These are phyloP conservation scores for Tylopilus sp. DNA, from an alignment of 1,284 basidiomycete species.

Conservation along the genomic window DNA sequence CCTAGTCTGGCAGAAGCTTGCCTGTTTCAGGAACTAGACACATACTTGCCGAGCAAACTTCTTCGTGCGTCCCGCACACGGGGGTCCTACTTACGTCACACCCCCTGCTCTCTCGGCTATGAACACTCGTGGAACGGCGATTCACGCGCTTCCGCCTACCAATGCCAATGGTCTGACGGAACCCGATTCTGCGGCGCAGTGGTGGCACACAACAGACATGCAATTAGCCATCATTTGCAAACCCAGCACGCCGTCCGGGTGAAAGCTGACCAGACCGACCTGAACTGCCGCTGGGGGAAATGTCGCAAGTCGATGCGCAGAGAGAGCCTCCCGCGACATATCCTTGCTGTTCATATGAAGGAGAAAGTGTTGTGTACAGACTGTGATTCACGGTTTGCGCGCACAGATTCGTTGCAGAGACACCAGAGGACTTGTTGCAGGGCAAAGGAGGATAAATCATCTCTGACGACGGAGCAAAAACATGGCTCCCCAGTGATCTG, in stretches of 20 bases:
- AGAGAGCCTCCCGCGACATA: slow-evolving; percentile 38
- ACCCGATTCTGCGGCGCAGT: not conserved
- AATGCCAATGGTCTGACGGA: slow-evolving; percentile 25
- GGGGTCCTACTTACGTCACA: not conserved
- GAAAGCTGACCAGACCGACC: slow-evolving; percentile 11
- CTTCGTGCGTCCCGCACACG: not conserved
- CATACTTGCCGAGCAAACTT: not conserved
- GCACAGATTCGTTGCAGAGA: slow-evolving; percentile 36
- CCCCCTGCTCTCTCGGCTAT: slow-evolving; percentile 16
- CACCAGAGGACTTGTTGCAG: slow-evolving; percentile 33
- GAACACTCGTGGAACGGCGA: not conserved
- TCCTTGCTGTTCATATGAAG: slow-evolving; percentile 33
- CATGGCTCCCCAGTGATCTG: not conserved
- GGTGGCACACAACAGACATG: slow-evolving; percentile 18
- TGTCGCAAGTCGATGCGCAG: slow-evolving; percentile 31
- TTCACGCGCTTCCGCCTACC: not conserved
- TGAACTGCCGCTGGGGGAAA: slow-evolving; percentile 22
- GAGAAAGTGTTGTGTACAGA: slow-evolving; percentile 31
- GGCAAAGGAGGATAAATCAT: not conserved
- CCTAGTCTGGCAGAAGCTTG: not conserved
- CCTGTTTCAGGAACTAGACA: too few relatives aligned
- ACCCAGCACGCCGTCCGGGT: slow-evolving; percentile 13
- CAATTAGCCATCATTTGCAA: slow-evolving; percentile 28
- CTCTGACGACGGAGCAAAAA: not conserved
- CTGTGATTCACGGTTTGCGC: slow-evolving; percentile 32